A percentile compares a stretch with the other conserved stretches of the same genome.
These are phyloP conservation scores for Colletotrichum cereale DNA, from an alignment of 2,329 filamentous ascomycete genomes.

Conservation along the genomic window DNA sequence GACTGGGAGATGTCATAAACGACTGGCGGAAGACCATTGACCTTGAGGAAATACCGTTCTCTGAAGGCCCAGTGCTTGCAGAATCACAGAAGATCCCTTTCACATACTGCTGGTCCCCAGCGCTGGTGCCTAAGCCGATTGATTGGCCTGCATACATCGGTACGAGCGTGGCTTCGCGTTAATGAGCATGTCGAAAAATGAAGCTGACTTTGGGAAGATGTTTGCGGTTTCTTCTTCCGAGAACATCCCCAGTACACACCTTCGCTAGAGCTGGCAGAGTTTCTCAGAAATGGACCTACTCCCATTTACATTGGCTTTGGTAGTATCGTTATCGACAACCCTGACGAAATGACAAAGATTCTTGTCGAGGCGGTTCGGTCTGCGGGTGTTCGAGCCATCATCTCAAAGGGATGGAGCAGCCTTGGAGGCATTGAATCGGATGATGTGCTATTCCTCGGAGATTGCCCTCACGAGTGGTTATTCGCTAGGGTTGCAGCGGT, in stretches of 20 bases:
- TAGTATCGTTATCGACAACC: constrained; percentile 40
- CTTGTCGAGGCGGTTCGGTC: constrained; percentile 30
- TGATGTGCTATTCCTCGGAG: constrained; percentile 62
- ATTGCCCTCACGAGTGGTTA: constrained; percentile 69
- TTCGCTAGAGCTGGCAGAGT: constrained; percentile 64
- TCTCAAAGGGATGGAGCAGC: constrained; percentile 40
- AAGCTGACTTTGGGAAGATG: constrained; percentile 35
- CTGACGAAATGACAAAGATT: constrained; percentile 31
- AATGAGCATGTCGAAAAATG: too few relatives aligned
- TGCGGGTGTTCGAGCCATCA: constrained; percentile 37
- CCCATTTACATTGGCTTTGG: constrained; percentile 41
- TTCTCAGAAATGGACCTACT: constrained; percentile 66
- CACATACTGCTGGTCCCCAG: constrained; percentile 81
- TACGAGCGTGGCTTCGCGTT: constrained; percentile 41
- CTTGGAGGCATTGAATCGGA: constrained; percentile 34
- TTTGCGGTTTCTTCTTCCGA: constrained; percentile 44
- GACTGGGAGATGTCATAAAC: constrained; percentile 12
- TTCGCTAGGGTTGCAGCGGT: constrained; percentile 67
- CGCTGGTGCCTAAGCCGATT: constrained; percentile 71
- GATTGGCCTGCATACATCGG: constrained; percentile 75
- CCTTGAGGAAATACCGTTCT: constrained; percentile 75
- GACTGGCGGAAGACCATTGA: constrained; percentile 49
- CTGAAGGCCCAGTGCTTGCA: constrained; percentile 77
- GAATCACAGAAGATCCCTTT: constrained; percentile 76
- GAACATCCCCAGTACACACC: constrained; percentile 55